Percentiles rank a stretch among this genome's conserved stretches.
Evolutionary conservation across 331 rosid genomes (phyloP).

Genomic region (Rhamnella rubrinervis): DNA sequence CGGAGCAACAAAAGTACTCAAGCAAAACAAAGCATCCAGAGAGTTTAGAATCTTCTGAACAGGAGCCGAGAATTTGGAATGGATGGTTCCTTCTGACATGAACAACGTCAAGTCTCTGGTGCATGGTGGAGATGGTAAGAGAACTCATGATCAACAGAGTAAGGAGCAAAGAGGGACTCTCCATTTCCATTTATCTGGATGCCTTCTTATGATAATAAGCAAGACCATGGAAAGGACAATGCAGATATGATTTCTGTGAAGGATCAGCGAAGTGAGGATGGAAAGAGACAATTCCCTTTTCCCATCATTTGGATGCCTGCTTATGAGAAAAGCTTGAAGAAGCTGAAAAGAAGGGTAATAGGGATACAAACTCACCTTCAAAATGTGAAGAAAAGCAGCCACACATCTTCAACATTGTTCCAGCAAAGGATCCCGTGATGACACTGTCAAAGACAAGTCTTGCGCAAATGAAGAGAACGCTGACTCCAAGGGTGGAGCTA

Average conservation of each 20-base stretch:
- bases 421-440: slow-evolving; percentile 26
- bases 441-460: slow-evolving; percentile 6
- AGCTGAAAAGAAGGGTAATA: slow-evolving; percentile 18
- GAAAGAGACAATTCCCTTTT: slow-evolving; percentile 35
- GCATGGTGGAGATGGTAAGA: slow-evolving; percentile 27
- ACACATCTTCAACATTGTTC: slow-evolving; percentile 16
- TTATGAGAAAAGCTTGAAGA: slow-evolving; percentile 32
- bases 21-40: slow-evolving; percentile 15
- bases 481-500: not conserved
- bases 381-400: slow-evolving; percentile 29
- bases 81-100: slow-evolving; percentile 51
- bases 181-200: slow-evolving; percentile 36
- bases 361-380: slow-evolving; percentile 8
- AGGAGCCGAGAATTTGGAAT: slow-evolving; percentile 34
- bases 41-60: slow-evolving; percentile 8
- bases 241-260: slow-evolving; percentile 15
- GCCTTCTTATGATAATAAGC: slow-evolving; percentile 23
- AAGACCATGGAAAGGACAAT: slow-evolving; percentile 32
- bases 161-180: slow-evolving; percentile 15
- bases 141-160: slow-evolving; percentile 3
- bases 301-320: slow-evolving; percentile 58
- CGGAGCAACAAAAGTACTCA: slow-evolving; percentile 24
- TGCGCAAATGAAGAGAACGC: slow-evolving; percentile 11
- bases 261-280: slow-evolving; percentile 26
- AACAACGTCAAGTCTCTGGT: slow-evolving; percentile 14